phyloP scores from a whole-genome alignment of 257 asterid species.

The Solanum chmielewskii region DNA sequence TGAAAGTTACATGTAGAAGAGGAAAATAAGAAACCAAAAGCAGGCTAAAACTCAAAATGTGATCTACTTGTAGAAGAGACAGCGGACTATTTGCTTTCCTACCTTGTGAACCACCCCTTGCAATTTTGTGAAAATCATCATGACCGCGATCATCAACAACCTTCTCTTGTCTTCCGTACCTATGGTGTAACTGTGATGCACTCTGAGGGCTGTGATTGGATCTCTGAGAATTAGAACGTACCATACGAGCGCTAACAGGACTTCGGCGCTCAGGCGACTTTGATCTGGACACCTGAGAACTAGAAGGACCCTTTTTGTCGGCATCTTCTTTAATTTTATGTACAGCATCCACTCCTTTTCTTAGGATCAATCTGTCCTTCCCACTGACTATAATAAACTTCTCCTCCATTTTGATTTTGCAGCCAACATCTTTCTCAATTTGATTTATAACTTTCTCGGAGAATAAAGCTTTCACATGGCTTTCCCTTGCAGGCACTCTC shows the following conservation, averaged over 20 bases:
- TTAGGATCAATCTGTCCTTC: slow-evolving; percentile 82
- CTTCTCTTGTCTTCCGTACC: slow-evolving; percentile 64
- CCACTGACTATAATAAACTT: slow-evolving; percentile 95
- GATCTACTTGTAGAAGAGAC: neutral
- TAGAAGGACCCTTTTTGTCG: slow-evolving; percentile 44
- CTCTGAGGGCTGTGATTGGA: slow-evolving; percentile 57
- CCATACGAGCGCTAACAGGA: slow-evolving; percentile 57
- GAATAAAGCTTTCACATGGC: slow-evolving; percentile 79
- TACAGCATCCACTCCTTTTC: slow-evolving; percentile 88
- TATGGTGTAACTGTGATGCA: slow-evolving; percentile 35
- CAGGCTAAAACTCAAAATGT: neutral
- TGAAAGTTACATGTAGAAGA: neutral
- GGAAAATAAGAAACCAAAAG: neutral
- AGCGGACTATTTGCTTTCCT: slow-evolving; percentile 16
- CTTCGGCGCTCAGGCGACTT: slow-evolving; percentile 78
- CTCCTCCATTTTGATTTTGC: slow-evolving; percentile 85
- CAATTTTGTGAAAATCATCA: slow-evolving; percentile 55
- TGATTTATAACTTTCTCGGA: slow-evolving; percentile 67
- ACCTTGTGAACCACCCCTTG: slow-evolving; percentile 82
- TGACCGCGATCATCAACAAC: slow-evolving; percentile 63
- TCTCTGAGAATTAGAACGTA: slow-evolving; percentile 52
- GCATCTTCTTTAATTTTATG: slow-evolving; percentile 72
- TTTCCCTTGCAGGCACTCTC: slow-evolving; percentile 90
- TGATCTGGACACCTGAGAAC: slow-evolving; percentile 49
- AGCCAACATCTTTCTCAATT: slow-evolving; percentile 89